Evolutionary conservation across 139 green algal genomes (phyloP), one percentile per base, ranked within the genome.

Genomic region (Chlorella sorokiniana): DNA sequence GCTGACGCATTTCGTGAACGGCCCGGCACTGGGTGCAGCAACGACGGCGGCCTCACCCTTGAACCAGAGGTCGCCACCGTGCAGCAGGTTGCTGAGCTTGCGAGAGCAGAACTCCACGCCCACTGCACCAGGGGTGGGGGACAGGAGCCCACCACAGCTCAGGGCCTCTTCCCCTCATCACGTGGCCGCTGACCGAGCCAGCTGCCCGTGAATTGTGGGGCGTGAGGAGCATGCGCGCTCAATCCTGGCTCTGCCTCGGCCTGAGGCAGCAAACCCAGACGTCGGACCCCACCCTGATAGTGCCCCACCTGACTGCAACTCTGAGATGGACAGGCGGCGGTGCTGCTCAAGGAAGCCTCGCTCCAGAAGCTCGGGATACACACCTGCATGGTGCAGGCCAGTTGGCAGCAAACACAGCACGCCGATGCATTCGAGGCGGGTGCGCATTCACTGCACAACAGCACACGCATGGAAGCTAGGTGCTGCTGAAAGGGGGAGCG

Each of bases 1-100:
- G n/a, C n/a, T n/a, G n/a, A n/a, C n/a, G n/a, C n/a, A n/a, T n/a
- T n/a, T n/a, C n/a, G n/a, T n/a, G n/a, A n/a, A n/a, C n/a, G n/a
- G n/a, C n/a, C n/a, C 48, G 16, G 48, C 48, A 56, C 14, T 56
- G 48, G 48, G 48, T 11, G 16, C 48, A 56, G 48, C 14, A 56
- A 56, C 16, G 48, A 56, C 14, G 48, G 22, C 35, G 65, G 22
- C 41, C 72, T 29, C 76, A 65, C 64, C 79, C 33, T 79, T 81
- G 71, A 69, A 86, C 82, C 82, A 86, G 44, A 86, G 82, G 71
- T 86, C 82, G 45, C 82, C 82, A 22, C 74, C 73, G 48, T 86
- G 82, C 59, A 86, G 71, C 62, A 86, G 37, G 29, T n/a, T 62
- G 61, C 61, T 42, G 1, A 86, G 52, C 37, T 59, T 79, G 51